Evolutionary conservation across 2,329 filamentous ascomycete genomes (phyloP), one percentile per base, ranked within the genome.

Genomic region (Fonsecaea erecta): DNA sequence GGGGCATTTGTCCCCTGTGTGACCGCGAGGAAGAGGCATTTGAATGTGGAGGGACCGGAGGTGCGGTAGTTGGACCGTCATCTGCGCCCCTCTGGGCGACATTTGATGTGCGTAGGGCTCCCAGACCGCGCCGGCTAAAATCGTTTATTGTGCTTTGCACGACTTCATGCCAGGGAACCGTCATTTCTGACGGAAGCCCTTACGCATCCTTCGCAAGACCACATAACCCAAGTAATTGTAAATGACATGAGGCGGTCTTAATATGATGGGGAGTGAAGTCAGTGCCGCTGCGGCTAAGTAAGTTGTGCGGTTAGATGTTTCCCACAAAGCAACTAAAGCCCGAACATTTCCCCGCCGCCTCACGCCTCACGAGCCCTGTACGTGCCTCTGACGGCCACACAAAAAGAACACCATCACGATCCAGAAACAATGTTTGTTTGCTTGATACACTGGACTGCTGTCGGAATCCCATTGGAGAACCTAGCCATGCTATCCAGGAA

Each of bases 401-500:
- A 48, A 9, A 11, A 48, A 12, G 43, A 14, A 26, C 21, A 48
- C 21, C 12, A 5, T 14, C 43, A 24, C 8, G 21, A 26, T 21
- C 43, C 9, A 24, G 8, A 48, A 21, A 48, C 3, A 30, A 30
- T 30, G 8, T 30, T 30, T 30, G 43, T 11, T 24, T 48, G 43
- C 21, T 46, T 21, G 40, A 46, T 46, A 8, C 40, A 46, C 18
- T 18, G 11, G 24, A 7, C n/a, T 21, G 43, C 8, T 24, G 43
- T 48, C 21, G 21, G 43, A 48, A 48, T 48, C 26, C 43, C 43
- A 48, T 48, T 11, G 8, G 57, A 32, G 16, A 8, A 53, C 34
- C 30, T 14, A 60, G 40, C 35, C 11, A 52, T 64, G 60, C 66
- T 68, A 66, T 68, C 66, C 63, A 64, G 60, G 57, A 62, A 58